These are phyloP conservation scores for Microdochium paspali DNA, from an alignment of 2,329 filamentous ascomycete genomes.

Conservation along the genomic window DNA sequence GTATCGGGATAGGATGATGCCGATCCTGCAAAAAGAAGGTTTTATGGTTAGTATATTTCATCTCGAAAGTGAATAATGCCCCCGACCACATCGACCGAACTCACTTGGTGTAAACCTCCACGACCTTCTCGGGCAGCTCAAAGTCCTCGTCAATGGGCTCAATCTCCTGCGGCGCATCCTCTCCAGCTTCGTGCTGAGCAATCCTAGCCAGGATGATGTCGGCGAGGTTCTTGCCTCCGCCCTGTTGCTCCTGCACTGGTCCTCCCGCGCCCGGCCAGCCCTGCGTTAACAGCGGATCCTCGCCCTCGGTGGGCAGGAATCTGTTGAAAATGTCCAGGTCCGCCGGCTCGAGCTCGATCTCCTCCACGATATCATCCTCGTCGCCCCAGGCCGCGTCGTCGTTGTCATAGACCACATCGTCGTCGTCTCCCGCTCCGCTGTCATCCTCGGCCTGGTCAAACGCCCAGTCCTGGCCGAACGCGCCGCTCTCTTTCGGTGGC, in stretches of 20 bases:
- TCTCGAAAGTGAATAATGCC: no score
- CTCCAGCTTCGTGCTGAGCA: constrained; percentile 72
- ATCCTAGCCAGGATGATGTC: constrained; percentile 94
- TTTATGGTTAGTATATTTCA: constrained; percentile 6
- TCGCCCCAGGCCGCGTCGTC: constrained; percentile 67
- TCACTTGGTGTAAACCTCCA: constrained; percentile 88
- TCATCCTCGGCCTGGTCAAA: constrained; percentile 52
- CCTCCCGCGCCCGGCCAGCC: constrained; percentile 41
- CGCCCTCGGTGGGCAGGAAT: constrained; percentile 69
- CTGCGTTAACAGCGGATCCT: constrained; percentile 63
- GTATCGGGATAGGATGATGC: constrained; percentile 81
- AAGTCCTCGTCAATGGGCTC: constrained; percentile 66
- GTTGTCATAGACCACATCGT: constrained; percentile 65
- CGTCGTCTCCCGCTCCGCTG: constrained; percentile 37
- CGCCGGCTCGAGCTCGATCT: constrained; percentile 76
- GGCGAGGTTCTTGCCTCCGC: constrained; percentile 68
- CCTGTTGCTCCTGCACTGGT: constrained; percentile 30
- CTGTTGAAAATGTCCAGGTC: constrained; percentile 87
- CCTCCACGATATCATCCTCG: constrained; percentile 63
- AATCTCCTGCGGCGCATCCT: constrained; percentile 38
- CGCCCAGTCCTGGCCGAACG: constrained; percentile 46
- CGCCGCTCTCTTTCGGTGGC: constrained; percentile 39
- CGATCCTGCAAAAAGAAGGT: constrained; percentile 46
- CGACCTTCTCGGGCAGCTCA: constrained; percentile 80
- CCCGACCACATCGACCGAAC: constrained; percentile 10